A percentile compares a stretch with the other conserved stretches of the same genome.
Conservation (phyloP, 1,284 basidiomycete species). For the Ustilago xerochloae region DNA sequence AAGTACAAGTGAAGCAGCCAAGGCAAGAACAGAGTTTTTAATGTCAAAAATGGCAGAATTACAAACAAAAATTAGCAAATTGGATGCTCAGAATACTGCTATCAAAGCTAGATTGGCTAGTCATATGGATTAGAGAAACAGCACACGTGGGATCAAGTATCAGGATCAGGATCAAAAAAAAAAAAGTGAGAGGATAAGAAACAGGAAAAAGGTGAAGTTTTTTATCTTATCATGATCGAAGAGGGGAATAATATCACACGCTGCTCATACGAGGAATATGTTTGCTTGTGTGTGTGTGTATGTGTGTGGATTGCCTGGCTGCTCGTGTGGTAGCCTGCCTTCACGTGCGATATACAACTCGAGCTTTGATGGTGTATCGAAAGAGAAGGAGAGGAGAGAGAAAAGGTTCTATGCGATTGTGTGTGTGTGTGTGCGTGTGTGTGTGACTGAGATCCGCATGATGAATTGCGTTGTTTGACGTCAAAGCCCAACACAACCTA, state of each 20-base stretch:
- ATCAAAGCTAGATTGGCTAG: constrained; percentile 41
- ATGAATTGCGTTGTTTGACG: neutral
- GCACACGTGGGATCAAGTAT: no score
- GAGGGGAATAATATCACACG: no score
- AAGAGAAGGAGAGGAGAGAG: neutral
- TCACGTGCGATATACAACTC: no score
- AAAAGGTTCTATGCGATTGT: no score
- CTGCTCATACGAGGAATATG: no score
- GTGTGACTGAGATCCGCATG: neutral
- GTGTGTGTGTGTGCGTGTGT: no score
- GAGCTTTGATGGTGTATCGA: neutral
- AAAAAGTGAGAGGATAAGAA: no score
- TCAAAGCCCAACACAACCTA: no score
- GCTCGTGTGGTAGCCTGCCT: neutral
- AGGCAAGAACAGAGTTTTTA: constrained; percentile 77
- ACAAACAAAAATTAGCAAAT: constrained; percentile 74
- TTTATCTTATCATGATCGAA: no score
- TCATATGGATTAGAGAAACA: constrained; percentile 15
- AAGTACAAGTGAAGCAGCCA: constrained; percentile 72
- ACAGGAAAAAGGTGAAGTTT: no score
- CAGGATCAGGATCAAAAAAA: neutral
- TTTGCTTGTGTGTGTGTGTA: neutral
- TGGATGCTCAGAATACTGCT: constrained; percentile 33
- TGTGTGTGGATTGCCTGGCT: neutral
- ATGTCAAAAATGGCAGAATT: constrained; percentile 79